Conservation (phyloP, 129 eudicot genomes). For the Sambucus nigra region DNA sequence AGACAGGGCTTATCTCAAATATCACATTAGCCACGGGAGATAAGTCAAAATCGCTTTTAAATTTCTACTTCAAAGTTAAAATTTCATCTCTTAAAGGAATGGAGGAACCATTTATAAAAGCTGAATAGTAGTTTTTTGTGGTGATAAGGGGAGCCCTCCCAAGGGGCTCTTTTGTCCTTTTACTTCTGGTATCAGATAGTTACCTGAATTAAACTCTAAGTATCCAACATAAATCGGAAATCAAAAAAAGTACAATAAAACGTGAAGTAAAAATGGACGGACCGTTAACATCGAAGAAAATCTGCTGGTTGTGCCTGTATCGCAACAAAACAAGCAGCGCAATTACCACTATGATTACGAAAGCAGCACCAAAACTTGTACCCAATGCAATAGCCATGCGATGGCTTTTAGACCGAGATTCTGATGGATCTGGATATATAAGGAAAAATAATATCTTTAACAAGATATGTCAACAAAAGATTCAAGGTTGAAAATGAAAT, state of each 20-base stretch:
- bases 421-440: constrained; percentile 34
- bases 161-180: neutral
- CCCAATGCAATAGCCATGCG: constrained; percentile 69
- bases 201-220: too few relatives aligned
- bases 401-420: constrained; percentile 40
- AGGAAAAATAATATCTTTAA: neutral
- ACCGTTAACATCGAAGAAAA: constrained; percentile 94
- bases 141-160: neutral
- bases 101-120: too few relatives aligned
- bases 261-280: constrained; percentile 7
- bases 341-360: constrained; percentile 29
- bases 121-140: neutral
- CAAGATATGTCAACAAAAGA: neutral
- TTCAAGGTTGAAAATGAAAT: neutral
- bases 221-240: neutral
- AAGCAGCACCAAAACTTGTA: constrained; percentile 60
- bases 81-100: too few relatives aligned
- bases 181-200: too few relatives aligned
- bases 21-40: too few relatives aligned
- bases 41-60: too few relatives aligned
- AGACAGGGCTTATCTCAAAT: too few relatives aligned
- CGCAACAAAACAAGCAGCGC: constrained; percentile 71
- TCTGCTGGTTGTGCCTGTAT: constrained; percentile 74
- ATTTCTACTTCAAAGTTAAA: too few relatives aligned
- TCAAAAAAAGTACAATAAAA: neutral